Percentiles rank a stretch among this genome's conserved stretches.
Evolutionary conservation across 129 eudicot species (phyloP).

Genomic region (Helichrysum umbraculigerum): DNA sequence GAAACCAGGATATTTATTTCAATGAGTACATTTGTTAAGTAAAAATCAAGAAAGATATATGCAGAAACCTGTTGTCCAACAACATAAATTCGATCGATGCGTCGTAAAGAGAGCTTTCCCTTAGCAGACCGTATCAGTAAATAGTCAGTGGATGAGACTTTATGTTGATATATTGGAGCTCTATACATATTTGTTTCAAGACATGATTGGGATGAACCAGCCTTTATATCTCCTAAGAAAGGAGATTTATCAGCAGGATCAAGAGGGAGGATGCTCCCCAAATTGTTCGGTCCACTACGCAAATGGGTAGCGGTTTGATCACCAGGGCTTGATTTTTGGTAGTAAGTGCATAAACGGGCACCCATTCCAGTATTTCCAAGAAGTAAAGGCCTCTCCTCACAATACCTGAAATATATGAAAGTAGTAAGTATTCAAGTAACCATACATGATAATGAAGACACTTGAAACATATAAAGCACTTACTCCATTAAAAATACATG

Average conservation of each 20-base stretch:
- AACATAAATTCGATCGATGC: constrained; percentile 87
- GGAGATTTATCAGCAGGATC: constrained; percentile 99
- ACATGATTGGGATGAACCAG: constrained; percentile 87
- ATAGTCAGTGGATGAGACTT: constrained; percentile 84
- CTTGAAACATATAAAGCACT: constrained; percentile 32
- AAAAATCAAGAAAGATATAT: background rate
- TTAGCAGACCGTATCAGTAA: constrained; percentile 89
- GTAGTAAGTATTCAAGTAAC: constrained; percentile 11
- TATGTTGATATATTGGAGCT: constrained; percentile 85
- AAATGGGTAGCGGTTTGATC: constrained; percentile 73
- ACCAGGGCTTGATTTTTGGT: constrained; percentile 79
- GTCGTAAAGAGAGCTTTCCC: constrained; percentile 92
- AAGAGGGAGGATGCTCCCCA: constrained; percentile 77
- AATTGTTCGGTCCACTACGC: constrained; percentile 56
- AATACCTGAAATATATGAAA: constrained; percentile 54
- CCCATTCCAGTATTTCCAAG: constrained; percentile 97
- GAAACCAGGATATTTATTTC: background rate
- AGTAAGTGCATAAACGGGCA: constrained; percentile 92
- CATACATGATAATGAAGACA: background rate
- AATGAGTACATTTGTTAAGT: background rate
- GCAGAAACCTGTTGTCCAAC: constrained; percentile 91
- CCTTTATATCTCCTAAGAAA: constrained; percentile 91
- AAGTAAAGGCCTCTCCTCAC: constrained; percentile 95
- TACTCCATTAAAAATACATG: constrained; percentile 96
- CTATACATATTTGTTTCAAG: constrained; percentile 95